phyloP scores from a whole-genome alignment of 805 yeast species.

The Diddensiella transvaalensis region DNA sequence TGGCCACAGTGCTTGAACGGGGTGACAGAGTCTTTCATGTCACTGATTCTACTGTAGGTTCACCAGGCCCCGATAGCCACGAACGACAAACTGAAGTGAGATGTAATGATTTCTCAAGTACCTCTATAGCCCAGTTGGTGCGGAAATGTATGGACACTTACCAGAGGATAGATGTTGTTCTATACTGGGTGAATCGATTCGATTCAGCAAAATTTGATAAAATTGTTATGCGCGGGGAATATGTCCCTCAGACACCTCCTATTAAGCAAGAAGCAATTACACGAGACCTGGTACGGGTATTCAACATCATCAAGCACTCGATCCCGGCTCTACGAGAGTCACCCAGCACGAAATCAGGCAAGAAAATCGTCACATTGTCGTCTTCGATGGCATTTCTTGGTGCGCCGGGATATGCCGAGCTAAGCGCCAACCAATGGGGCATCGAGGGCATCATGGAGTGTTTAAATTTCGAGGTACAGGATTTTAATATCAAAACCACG shows the following conservation, averaged over 20 bases:
- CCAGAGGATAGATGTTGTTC: not conserved
- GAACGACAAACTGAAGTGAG: not conserved
- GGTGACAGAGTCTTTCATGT: not conserved
- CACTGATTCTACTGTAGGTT: not conserved
- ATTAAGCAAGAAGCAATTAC: not conserved
- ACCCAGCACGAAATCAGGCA: not conserved
- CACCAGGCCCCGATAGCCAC: not conserved
- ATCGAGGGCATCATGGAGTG: constrained; percentile 33
- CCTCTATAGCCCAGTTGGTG: not conserved
- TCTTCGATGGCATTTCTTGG: constrained; percentile 29
- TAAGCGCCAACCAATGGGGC: constrained; percentile 32
- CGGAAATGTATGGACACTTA: not conserved
- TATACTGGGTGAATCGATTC: not conserved
- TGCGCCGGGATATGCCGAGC: constrained; percentile 31
- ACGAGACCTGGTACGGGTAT: not conserved
- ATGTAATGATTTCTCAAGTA: not conserved
- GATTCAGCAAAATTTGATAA: constrained; percentile 1
- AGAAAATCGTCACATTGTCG: constrained; percentile 14
- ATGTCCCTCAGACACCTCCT: not conserved
- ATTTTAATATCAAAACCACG: constrained; percentile 16
- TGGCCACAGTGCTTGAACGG: constrained; percentile 1
- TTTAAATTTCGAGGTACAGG: constrained; percentile 28
- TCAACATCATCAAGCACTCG: not conserved
- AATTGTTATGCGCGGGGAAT: not conserved
- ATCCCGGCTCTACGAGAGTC: not conserved